Base-by-base conservation (phyloP, 192 early-diverging fungal species). In the Chytriomyces sp. region DNA sequence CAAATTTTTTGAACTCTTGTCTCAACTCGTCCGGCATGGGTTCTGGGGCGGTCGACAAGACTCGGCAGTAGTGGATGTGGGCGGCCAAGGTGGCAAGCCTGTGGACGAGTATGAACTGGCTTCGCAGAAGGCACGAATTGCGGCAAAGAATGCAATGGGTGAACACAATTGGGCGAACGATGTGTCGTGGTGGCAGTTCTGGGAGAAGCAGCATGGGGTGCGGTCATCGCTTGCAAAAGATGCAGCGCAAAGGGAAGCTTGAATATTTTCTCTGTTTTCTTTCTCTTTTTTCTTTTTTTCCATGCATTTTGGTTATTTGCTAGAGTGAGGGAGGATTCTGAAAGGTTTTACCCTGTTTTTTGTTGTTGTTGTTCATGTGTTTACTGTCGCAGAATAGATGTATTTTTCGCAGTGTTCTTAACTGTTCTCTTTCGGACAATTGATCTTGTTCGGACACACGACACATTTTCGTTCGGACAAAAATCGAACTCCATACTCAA, bases 101-200 rank as follows among this genome's bases (percentile, higher is more conserved):
- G 16, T 57, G 16, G 20, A 57, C 53, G 53, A 57, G 35, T 72
- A 72, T 44, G 47, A 72, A 50, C 26, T 72, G 53, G 70, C 70
- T 11, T 9, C 47, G 0, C 50, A 72, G 53, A 26, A 50, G 23
- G 70, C 70, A 9, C 24, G 23, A 16, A 53, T 61, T 72, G 70
- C 70, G 10, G 70, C 70, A 9, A 20, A 26, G 46, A 11, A 60
- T 43, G 70, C 70, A 28, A 60, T 50, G n/a, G 70, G 70, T n/a
- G 70, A 60, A 28, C 70, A 72, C 44, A 16, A 60, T 23, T 72
- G 70, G 70, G 70, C 48, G 53, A 72, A 72, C 24, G 70, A 72
- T n/a, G 70, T 72, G 18, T 23, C n/a, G 53, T 72, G 70, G 70
- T 72, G 70, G 70, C 70, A 72, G 35, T 45, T 57, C 46, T 72